Evolutionary conservation across 1,139 yeast species (phyloP), one percentile per base, ranked within the genome.

Genomic region (Scheffersomyces illinoinensis): DNA sequence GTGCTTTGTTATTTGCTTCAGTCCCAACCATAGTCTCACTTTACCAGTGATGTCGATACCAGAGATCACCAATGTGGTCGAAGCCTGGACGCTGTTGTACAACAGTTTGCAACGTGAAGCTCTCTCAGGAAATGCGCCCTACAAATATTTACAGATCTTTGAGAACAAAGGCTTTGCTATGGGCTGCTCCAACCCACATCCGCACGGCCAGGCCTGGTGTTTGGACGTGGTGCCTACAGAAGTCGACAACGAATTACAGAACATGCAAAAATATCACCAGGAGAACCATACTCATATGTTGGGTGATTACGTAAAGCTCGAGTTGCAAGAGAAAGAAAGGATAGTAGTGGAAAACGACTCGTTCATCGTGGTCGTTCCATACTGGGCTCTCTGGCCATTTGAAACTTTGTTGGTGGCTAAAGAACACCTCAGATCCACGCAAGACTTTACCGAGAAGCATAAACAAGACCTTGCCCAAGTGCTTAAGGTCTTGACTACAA

Each of bases 341-440:
- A 67, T 87, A 52, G 88, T 89, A 10, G 77, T 81, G 43, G 80
- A 83, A 60, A 89, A 89, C 68, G 90, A 85, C 62, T 78, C 86
- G 1, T 89, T 89, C 64, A 68, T 89, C 49, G 90, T 84, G n/a
- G 86, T 89, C 18, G 92, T 89, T 17, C 93, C 95, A 54, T 89
- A 86, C 73, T 89, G 95, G 95, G 95, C 93, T 4, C 80, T 87
- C 54, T 89, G 95, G 93, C 95, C 95, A 7, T 89, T 88, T 71
- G 93, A 89, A 72, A 86, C 91, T 6, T 75, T 89, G 73, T 76
- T 89, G 50, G 74, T 89, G 10, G 71, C 91, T 24, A 85, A 85
- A 66, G 74, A 76, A 48, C 88, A 86, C 61, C 75, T 87, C 58
- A 74, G 81, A 47, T 84, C 88, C 26, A 70, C 88, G 21, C 73